phyloP scores from a whole-genome alignment of 768 basidiomycete genomes.

The Amanita molliuscula region DNA sequence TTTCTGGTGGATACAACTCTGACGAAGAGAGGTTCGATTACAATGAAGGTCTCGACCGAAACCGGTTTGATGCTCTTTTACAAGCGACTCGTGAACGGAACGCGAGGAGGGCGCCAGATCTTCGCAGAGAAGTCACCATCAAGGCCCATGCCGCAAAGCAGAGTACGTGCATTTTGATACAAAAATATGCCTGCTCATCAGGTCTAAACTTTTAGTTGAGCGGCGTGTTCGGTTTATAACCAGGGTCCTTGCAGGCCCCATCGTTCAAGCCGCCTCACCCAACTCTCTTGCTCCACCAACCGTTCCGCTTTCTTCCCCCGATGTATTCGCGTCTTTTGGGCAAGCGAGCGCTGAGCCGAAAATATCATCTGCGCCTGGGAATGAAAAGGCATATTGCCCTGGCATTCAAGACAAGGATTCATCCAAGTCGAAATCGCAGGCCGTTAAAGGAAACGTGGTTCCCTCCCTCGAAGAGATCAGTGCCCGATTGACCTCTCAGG shows the following conservation, averaged over 20 bases:
- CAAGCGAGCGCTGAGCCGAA: constrained; percentile 15
- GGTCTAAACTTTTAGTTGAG: constrained; percentile 36
- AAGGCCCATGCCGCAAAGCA: constrained; percentile 68
- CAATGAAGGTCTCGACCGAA: constrained; percentile 43
- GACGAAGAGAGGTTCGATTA: constrained; percentile 4
- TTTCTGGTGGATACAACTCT: constrained; percentile 24
- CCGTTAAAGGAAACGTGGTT: background rate
- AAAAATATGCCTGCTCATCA: background rate
- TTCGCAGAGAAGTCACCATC: constrained; percentile 66
- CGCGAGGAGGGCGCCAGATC: constrained; percentile 36
- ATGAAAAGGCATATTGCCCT: background rate
- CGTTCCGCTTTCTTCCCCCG: constrained; percentile 50
- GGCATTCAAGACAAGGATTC: background rate
- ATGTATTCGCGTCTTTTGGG: constrained; percentile 16
- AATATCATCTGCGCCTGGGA: constrained; percentile 35
- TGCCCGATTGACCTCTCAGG: background rate
- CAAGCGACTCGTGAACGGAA: constrained; percentile 50
- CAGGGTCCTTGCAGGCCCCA: constrained; percentile 56
- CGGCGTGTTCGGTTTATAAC: constrained; percentile 69
- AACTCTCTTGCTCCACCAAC: constrained; percentile 64
- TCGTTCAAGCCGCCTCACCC: constrained; percentile 21
- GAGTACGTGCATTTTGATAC: constrained; percentile 26
- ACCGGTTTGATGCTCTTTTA: constrained; percentile 56
- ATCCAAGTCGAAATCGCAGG: background rate
- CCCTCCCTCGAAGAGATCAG: constrained; percentile 5